These are phyloP conservation scores for Zymoseptoria pseudotritici DNA, from an alignment of 2,329 filamentous ascomycete genomes.

Conservation along the genomic window DNA sequence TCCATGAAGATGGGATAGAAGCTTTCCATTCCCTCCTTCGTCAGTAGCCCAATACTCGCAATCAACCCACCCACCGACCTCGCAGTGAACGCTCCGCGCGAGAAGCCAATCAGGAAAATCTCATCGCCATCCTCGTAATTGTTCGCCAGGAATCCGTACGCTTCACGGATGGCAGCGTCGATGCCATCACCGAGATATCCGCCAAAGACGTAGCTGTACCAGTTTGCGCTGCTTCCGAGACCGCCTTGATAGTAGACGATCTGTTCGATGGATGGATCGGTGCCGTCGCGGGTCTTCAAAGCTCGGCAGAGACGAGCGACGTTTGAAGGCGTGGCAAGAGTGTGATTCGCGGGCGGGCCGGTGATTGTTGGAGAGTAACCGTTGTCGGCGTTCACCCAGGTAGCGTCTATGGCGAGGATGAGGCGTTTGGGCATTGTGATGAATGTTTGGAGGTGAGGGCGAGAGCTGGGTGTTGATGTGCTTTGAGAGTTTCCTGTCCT, in stretches of 20 bases:
- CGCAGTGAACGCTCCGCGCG: conserved; percentile 36
- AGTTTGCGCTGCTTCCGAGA: conserved; percentile 16
- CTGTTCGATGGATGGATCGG: conserved; percentile 13
- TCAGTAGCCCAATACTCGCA: conserved; percentile 35
- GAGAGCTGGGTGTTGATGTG: too few relatives aligned
- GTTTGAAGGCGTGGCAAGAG: conserved; percentile 16
- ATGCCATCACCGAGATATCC: conserved; percentile 25
- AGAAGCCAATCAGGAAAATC: conserved; percentile 39
- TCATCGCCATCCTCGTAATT: conserved; percentile 45
- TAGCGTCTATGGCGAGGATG: conserved; percentile 18
- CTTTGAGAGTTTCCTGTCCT: too few relatives aligned
- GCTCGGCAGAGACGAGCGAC: conserved; percentile 22
- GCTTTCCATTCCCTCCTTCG: conserved; percentile 20
- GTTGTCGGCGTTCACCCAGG: conserved; percentile 16
- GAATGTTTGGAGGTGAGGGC: background rate
- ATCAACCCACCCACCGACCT: conserved; percentile 36
- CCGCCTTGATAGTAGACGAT: conserved; percentile 27
- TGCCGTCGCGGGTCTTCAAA: conserved; percentile 13
- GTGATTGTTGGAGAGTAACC: conserved; percentile 6
- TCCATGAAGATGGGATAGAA: conserved; percentile 25
- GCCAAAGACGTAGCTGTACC: conserved; percentile 13
- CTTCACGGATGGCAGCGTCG: conserved; percentile 47
- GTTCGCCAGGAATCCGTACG: conserved; percentile 53
- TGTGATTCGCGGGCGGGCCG: conserved; percentile 3
- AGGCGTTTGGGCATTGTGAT: conserved; percentile 10